These are phyloP conservation scores for Scheffersomyces insectosa DNA, from an alignment of 1,139 yeast genomes.

Conservation along the genomic window DNA sequence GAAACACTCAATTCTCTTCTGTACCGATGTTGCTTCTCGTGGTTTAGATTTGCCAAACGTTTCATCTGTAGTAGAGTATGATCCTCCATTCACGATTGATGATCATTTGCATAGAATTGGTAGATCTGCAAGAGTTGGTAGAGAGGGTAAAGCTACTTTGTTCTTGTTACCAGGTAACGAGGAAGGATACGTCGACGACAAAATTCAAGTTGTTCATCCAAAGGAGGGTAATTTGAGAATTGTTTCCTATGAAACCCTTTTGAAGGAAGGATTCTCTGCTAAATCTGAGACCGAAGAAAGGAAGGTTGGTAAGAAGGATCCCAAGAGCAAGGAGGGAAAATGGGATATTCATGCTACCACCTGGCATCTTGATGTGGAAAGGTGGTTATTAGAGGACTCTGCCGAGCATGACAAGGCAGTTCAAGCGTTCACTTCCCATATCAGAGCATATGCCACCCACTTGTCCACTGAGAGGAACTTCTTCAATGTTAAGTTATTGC, in stretches of 20 bases:
- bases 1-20: constrained; percentile 67
- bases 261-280: constrained; percentile 63
- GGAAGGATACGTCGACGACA: constrained; percentile 72
- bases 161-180: constrained; percentile 87
- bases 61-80: constrained; percentile 64
- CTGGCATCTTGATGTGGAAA: constrained; percentile 88
- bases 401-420: constrained; percentile 61
- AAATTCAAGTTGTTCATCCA: constrained; percentile 57
- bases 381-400: constrained; percentile 78
- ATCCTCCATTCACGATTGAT: constrained; percentile 69
- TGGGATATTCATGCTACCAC: constrained; percentile 98
- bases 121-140: constrained; percentile 74
- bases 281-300: constrained; percentile 10
- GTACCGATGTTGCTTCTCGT: constrained; percentile 80
- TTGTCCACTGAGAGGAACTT: constrained; percentile 71
- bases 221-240: constrained; percentile 43
- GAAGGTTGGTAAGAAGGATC: constrained; percentile 21
- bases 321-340: constrained; percentile 40
- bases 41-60: constrained; percentile 71
- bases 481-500: constrained; percentile 79
- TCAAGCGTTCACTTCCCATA: constrained; percentile 82
- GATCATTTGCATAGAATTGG: constrained; percentile 76
- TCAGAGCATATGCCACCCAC: constrained; percentile 97
- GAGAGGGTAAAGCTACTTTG: constrained; percentile 62
- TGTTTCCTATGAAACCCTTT: constrained; percentile 50